phyloP scores from a whole-genome alignment of 2,329 filamentous ascomycete genomes.

The Triangularia verruculosa region DNA sequence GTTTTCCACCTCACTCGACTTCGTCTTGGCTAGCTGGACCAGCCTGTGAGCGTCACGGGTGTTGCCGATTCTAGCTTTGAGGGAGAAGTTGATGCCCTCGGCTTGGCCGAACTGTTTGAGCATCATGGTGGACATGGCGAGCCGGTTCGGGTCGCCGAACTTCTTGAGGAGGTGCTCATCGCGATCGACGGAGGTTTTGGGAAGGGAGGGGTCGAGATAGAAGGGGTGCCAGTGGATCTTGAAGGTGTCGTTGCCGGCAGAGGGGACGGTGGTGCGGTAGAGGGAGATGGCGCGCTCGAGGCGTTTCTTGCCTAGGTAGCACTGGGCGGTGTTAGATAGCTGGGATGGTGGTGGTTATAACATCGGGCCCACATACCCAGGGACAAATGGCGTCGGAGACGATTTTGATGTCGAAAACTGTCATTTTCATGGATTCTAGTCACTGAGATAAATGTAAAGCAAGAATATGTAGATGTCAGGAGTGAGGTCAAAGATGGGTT shows the following conservation, averaged over 20 bases:
- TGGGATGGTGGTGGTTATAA: neutral
- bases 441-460: neutral
- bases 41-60: conserved; percentile 78
- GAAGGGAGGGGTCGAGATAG: conserved; percentile 70
- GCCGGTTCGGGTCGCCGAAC: conserved; percentile 62
- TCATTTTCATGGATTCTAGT: conserved; percentile 52
- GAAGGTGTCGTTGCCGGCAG: conserved; percentile 63
- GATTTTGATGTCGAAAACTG: conserved; percentile 71
- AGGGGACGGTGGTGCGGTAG: conserved; percentile 61
- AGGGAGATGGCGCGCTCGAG: conserved; percentile 68
- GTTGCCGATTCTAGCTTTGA: conserved; percentile 68
- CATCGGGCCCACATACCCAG: conserved; percentile 37
- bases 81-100: conserved; percentile 72
- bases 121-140: conserved; percentile 25
- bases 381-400: conserved; percentile 82
- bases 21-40: conserved; percentile 63
- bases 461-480: neutral
- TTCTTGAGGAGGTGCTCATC: conserved; percentile 54
- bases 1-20: conserved; percentile 51
- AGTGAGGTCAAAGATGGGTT: neutral
- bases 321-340: conserved; percentile 40
- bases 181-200: conserved; percentile 44
- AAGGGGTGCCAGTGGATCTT: conserved; percentile 73
- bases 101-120: conserved; percentile 56
- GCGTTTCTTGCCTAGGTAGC: conserved; percentile 77